phyloP scores from a whole-genome alignment of 495 filamentous ascomycete species.

The Sporormia fimetaria region DNA sequence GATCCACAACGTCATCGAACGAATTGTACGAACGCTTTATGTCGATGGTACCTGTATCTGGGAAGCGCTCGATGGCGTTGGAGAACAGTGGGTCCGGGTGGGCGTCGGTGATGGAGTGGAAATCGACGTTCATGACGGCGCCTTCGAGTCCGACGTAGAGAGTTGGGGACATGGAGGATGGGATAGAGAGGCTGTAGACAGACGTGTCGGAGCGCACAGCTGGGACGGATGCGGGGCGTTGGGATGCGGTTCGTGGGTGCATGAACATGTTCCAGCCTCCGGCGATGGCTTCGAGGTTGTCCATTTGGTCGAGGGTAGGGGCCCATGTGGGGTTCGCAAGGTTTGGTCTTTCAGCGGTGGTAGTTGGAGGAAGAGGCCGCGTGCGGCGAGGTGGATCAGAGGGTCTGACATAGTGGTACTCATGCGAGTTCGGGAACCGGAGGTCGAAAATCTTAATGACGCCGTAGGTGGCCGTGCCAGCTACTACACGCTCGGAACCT shows the following conservation, averaged over 20 bases:
- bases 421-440: slow-evolving; percentile 40
- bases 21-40: slow-evolving; percentile 19
- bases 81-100: slow-evolving; percentile 29
- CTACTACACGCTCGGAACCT: slow-evolving; percentile 45
- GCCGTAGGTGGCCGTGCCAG: slow-evolving; percentile 45
- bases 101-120: slow-evolving; percentile 37
- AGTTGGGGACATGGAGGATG: slow-evolving; percentile 43
- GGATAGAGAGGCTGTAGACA: slow-evolving; percentile 49
- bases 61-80: slow-evolving; percentile 5
- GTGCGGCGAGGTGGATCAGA: neutral
- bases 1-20: slow-evolving; percentile 21
- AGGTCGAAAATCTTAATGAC: slow-evolving; percentile 57
- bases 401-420: slow-evolving; percentile 29
- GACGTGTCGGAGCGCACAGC: slow-evolving; percentile 29
- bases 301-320: neutral
- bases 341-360: neutral
- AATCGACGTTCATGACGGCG: slow-evolving; percentile 42
- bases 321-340: neutral
- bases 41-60: slow-evolving; percentile 8
- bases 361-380: neutral
- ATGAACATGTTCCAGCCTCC: slow-evolving; percentile 21
- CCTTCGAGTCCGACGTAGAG: slow-evolving; percentile 49
- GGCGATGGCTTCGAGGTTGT: neutral
- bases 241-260: slow-evolving; percentile 12
- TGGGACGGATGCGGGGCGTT: neutral